A percentile compares a stretch with the other conserved stretches of the same genome.
Evolutionary conservation across 2,329 filamentous ascomycete genomes (phyloP).

Genomic region (Fusarium sp.): DNA sequence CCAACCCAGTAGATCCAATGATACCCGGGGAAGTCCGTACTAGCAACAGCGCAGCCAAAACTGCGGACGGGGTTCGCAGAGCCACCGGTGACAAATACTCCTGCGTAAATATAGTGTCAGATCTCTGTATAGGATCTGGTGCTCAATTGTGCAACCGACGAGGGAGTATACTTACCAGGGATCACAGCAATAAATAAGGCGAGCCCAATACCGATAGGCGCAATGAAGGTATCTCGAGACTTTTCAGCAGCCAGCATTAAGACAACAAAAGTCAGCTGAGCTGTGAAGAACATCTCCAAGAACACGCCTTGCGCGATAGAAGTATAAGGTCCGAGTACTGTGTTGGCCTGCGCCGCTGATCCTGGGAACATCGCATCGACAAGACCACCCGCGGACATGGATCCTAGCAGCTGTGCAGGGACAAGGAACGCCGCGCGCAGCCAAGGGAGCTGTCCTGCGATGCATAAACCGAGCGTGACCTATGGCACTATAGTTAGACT

Average conservation of each 20-base stretch:
- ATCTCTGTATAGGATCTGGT: slow-evolving; percentile 41
- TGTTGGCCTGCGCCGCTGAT: slow-evolving; percentile 61
- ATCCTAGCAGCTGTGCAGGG: slow-evolving; percentile 64
- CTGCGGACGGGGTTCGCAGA: slow-evolving; percentile 58
- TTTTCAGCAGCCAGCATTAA: slow-evolving; percentile 76
- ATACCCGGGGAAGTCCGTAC: slow-evolving; percentile 51
- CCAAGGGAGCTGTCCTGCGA: slow-evolving; percentile 28
- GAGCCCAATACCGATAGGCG: slow-evolving; percentile 75
- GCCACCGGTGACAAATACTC: slow-evolving; percentile 50
- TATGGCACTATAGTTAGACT: neutral
- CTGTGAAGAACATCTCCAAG: slow-evolving; percentile 71
- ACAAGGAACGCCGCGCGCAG: slow-evolving; percentile 53
- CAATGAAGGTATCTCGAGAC: slow-evolving; percentile 74
- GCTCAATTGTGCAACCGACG: neutral
- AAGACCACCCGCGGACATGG: slow-evolving; percentile 65
- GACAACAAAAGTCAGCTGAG: slow-evolving; percentile 68
- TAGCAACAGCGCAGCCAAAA: slow-evolving; percentile 56
- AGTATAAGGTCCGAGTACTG: slow-evolving; percentile 57
- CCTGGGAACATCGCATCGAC: slow-evolving; percentile 66
- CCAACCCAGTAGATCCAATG: slow-evolving; percentile 64
- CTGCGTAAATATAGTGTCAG: slow-evolving; percentile 38
- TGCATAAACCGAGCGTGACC: slow-evolving; percentile 29
- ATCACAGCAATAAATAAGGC: slow-evolving; percentile 68
- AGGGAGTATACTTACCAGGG: slow-evolving; percentile 11
- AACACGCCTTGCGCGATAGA: slow-evolving; percentile 68